Base-by-base conservation (phyloP, 306 rosid species). In the Malus sylvestris region DNA sequence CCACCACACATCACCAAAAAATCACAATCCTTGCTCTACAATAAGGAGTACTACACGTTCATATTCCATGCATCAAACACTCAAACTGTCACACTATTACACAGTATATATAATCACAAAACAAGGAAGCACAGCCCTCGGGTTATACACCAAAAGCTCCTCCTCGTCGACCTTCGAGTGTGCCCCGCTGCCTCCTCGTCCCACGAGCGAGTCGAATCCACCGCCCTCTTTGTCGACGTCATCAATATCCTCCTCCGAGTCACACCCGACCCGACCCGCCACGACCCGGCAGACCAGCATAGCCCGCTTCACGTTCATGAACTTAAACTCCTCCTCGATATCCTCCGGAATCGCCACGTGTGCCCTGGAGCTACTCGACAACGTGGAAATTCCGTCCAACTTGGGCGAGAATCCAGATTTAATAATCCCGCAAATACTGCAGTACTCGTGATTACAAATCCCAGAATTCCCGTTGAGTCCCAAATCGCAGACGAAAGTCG, bases 71-170 rank as follows among this genome's bases (percentile, higher is more conserved):
- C 13, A 73, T 49, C 12, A 33, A 23, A 13, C 3, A 20, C 55
- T 51, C 19, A 0, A 51, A 51, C 0, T 16, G 10, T 53, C 82
- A 72, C 59, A 53, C 64, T 13, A 11, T 89, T 88, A 92, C 60
- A 89, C 84, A 23, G 78, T 83, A 79, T 95, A 95, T 76, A 95
- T 92, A 76, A 95, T 95, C 72, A 91, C 99, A 85, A 95, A 95
- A 85, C 99, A 95, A 74, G 99, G 99, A 63, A 95, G 97, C 83
- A 95, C 96, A 49, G 97, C 99, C 93, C 92, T 89, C 0, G 99
- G 97, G 85, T 87, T 95, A 68, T 90, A 90, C 78, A 92, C 99
- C 85, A 95, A 22, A 0, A 95, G 76, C 88, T 95, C 98, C 77
- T 94, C 97, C 49, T 94, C 98, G 46, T 92, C 98, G 58, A 86